These are phyloP conservation scores for Geranium rotundifolium DNA, from an alignment of 345 rosid genomes.

Conservation along the genomic window DNA sequence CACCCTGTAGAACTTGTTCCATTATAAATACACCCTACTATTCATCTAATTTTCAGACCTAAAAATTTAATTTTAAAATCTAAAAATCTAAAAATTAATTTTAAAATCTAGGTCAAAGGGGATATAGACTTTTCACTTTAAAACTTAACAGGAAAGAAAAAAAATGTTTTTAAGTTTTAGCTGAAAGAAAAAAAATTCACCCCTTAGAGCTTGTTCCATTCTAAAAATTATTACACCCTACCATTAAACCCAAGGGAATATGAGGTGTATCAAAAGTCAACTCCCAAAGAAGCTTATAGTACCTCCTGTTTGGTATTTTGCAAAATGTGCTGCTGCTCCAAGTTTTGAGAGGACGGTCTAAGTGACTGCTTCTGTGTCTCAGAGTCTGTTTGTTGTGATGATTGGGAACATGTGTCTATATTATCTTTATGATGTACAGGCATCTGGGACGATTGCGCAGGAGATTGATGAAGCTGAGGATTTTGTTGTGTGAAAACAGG, in stretches of 20 bases:
- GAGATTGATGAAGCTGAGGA: conserved; percentile 25
- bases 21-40: too few species aligned
- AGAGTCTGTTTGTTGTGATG: conserved; percentile 26
- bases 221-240: not conserved
- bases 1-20: too few species aligned
- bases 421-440: conserved; percentile 25
- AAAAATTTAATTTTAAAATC: too few species aligned
- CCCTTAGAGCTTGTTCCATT: not conserved
- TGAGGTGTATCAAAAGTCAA: too few species aligned
- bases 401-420: conserved; percentile 31
- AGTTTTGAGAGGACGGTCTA: conserved; percentile 16
- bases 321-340: conserved; percentile 29
- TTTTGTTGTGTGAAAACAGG: conserved; percentile 26
- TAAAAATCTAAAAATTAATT: too few species aligned
- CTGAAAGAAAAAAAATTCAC: too few species aligned
- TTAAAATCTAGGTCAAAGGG: too few species aligned
- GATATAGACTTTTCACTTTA: too few species aligned
- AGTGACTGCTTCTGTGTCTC: conserved; percentile 27
- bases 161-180: too few species aligned
- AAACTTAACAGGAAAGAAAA: too few species aligned
- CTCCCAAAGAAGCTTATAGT: conserved; percentile 3
- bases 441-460: conserved; percentile 21
- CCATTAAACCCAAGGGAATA: not conserved
- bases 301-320: conserved; percentile 32
- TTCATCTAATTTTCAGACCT: too few species aligned